A percentile compares a stretch with the other conserved stretches of the same genome.
Evolutionary conservation across 2,329 filamentous ascomycete genomes (phyloP).

Genomic region (Karstenula rhodostoma): DNA sequence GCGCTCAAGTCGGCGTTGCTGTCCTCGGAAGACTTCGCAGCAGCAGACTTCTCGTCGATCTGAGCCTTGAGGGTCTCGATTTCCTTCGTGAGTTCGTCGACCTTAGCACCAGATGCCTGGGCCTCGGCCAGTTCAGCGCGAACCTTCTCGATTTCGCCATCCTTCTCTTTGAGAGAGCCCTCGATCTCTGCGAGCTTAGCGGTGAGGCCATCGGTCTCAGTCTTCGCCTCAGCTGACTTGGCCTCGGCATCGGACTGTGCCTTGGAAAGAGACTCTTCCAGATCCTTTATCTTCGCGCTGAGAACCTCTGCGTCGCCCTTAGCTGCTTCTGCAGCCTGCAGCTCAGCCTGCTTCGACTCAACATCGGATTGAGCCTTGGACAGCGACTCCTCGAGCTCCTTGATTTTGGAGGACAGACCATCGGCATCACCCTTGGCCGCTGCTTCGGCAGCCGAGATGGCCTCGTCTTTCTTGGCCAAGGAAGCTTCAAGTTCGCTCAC

Average conservation of each 20-base stretch:
- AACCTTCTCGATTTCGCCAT: slow-evolving; percentile 19
- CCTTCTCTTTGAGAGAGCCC: slow-evolving; percentile 16
- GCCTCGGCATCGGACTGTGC: slow-evolving; percentile 16
- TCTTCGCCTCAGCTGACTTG: slow-evolving; percentile 7
- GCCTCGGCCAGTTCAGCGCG: slow-evolving; percentile 15
- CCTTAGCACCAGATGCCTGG: slow-evolving; percentile 16
- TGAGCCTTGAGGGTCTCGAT: slow-evolving; percentile 15
- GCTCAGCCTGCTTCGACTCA: slow-evolving; percentile 20
- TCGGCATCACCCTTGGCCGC: slow-evolving; percentile 15
- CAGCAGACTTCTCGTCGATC: slow-evolving; percentile 7
- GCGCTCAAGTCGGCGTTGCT: slow-evolving; percentile 18
- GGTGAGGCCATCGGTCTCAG: slow-evolving; percentile 6
- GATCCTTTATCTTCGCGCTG: slow-evolving; percentile 34
- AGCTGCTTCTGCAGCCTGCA: slow-evolving; percentile 17
- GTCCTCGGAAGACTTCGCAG: slow-evolving; percentile 16
- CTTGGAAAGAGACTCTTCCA: slow-evolving; percentile 31
- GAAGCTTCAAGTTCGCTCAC: slow-evolving; percentile 35
- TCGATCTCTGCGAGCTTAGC: slow-evolving; percentile 18
- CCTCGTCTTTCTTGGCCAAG: slow-evolving; percentile 33
- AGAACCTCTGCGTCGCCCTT: slow-evolving; percentile 63
- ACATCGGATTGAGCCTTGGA: slow-evolving; percentile 18
- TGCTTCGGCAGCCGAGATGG: slow-evolving; percentile 21
- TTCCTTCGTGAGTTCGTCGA: slow-evolving; percentile 23
- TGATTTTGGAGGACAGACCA: slow-evolving; percentile 13
- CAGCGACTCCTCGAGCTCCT: slow-evolving; percentile 8